phyloP scores from a whole-genome alignment of 371 early-diverging fungal species.

The Saksenaea oblongispora region DNA sequence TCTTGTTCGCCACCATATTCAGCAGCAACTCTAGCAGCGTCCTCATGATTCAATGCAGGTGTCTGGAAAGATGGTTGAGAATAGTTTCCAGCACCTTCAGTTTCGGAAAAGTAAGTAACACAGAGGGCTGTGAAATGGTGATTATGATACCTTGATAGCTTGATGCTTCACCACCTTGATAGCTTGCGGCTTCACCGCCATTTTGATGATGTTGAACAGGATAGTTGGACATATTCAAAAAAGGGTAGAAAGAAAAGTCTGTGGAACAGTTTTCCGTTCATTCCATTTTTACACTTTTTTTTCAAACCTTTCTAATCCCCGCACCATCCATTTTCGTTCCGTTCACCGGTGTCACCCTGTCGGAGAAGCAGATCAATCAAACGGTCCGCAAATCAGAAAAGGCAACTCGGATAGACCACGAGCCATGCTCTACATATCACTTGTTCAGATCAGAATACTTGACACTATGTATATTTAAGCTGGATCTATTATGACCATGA shows the following conservation, averaged over 20 bases:
- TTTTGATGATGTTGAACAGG: not conserved
- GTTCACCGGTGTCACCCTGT: not conserved
- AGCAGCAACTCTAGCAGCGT: constrained; percentile 15
- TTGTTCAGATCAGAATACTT: too few relatives aligned
- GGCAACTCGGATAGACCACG: too few relatives aligned
- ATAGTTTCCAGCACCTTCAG: not conserved
- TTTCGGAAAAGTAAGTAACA: not conserved
- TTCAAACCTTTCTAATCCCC: not conserved
- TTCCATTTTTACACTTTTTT: not conserved
- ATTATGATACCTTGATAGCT: constrained; percentile 27
- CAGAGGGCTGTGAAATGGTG: not conserved
- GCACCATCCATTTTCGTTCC: not conserved
- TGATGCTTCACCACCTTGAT: constrained; percentile 34
- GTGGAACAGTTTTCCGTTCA: not conserved
- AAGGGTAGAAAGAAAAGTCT: not conserved
- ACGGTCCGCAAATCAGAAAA: too few relatives aligned
- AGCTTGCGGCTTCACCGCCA: constrained; percentile 14
- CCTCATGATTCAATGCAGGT: constrained; percentile 8
- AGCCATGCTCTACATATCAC: too few relatives aligned
- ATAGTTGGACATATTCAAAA: not conserved
- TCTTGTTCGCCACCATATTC: constrained; percentile 22
- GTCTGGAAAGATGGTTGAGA: constrained; percentile 2
- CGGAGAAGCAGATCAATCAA: too few relatives aligned
- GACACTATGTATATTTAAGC: too few relatives aligned
- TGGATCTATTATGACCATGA: too few relatives aligned